A percentile compares a stretch with the other conserved stretches of the same genome.
Conservation (phyloP, 2,329 filamentous ascomycete genomes). For the Cladosporium halotolerans region DNA sequence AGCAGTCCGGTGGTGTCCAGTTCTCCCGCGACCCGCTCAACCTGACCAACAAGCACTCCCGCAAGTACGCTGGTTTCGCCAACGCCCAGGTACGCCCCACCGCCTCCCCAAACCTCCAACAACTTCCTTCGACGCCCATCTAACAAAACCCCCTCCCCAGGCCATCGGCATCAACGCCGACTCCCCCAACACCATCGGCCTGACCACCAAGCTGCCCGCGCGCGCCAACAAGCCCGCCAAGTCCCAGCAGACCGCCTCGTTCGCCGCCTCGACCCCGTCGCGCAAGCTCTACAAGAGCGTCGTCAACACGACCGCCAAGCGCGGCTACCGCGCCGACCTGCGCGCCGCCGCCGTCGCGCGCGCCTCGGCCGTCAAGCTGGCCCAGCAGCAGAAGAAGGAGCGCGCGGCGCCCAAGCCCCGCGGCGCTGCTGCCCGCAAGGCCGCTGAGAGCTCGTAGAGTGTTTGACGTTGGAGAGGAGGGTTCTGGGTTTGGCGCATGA, state of each 20-base stretch:
- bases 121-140: not conserved
- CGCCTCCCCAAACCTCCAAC: too few species aligned
- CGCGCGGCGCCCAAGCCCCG: constrained; percentile 54
- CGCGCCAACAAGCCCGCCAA: constrained; percentile 67
- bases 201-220: constrained; percentile 78
- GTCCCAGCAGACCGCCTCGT: constrained; percentile 58
- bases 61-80: constrained; percentile 91
- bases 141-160: constrained; percentile 38
- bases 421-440: constrained; percentile 31
- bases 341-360: constrained; percentile 67
- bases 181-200: constrained; percentile 66
- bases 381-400: constrained; percentile 74
- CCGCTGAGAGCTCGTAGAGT: constrained; percentile 17
- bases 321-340: constrained; percentile 63
- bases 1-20: constrained; percentile 68
- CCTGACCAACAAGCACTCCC: constrained; percentile 81
- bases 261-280: constrained; percentile 64
- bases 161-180: constrained; percentile 75
- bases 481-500: constrained; percentile 4
- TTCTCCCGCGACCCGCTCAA: constrained; percentile 95
- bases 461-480: constrained; percentile 1
- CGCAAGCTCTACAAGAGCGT: constrained; percentile 88
- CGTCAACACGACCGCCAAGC: constrained; percentile 75
- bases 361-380: constrained; percentile 67
- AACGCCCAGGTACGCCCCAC: constrained; percentile 90